Evolutionary conservation across 495 filamentous ascomycete genomes (phyloP), one percentile per base, ranked within the genome.

Genomic region (Parathielavia hyrcaniae): DNA sequence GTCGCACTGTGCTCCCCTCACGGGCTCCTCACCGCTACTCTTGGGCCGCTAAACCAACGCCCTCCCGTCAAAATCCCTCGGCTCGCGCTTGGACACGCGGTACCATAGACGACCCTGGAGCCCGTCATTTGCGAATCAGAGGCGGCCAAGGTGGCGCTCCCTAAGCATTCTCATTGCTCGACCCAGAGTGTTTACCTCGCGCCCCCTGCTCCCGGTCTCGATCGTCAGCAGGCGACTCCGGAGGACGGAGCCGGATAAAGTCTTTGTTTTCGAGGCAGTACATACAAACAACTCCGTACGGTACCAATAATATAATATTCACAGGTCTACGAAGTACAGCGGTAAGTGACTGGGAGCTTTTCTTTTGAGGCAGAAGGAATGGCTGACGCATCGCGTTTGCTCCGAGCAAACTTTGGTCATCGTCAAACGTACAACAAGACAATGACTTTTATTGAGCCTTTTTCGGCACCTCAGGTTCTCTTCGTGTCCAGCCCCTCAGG

Each of bases 11-110:
- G 49, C 50, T 46, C 32, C 41, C 41, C 61, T 53, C 66, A 30
- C 55, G n/a, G 17, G 50, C 53, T 59, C 68, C 6, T 63, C 69
- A 71, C 69, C 69, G 69, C 69, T 71, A 69, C 67, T 71, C 66
- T 53, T 32, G 44, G 19, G 53, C 38, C 45, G 48, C 58, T 69
- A 67, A 56, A 62, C 36, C 52, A 57, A 69, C 67, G 58, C 64
- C 69, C 58, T 55, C 58, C 43, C 44, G 34, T 38, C n/a, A n/a
- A n/a, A n/a, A n/a, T 7, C 36, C 20, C 35, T 44, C 34, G 14
- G 55, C 46, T 50, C 53, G 54, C 55, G 54, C 58, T 64, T 47
- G 54, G 6, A 59, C 53, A 64, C 60, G 50, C 57, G 57, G 44
- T 56, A 11, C 44, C 52, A 48, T 44, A 32, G 44, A 30, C 26